phyloP scores from a whole-genome alignment of 2,329 filamentous ascomycete genomes.

The Talaromyces funiculosus region DNA sequence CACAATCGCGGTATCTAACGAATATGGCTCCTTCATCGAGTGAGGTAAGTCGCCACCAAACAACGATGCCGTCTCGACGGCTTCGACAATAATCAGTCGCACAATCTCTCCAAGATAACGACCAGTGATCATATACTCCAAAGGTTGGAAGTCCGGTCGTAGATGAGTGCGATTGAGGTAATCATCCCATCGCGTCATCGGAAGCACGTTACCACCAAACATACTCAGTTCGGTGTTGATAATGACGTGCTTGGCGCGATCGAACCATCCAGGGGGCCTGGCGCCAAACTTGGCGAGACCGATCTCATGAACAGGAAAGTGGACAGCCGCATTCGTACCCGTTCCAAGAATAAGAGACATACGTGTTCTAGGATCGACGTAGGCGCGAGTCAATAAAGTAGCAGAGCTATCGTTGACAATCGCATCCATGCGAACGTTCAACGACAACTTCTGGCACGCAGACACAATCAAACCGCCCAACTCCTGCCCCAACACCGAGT shows the following conservation, averaged over 20 bases:
- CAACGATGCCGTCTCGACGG: constrained; percentile 50
- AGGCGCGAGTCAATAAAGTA: constrained; percentile 57
- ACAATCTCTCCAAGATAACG: constrained; percentile 61
- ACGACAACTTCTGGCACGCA: constrained; percentile 49
- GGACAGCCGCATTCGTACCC: constrained; percentile 60
- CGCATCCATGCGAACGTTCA: constrained; percentile 56
- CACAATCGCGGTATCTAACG: constrained; percentile 55
- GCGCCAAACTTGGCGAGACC: constrained; percentile 52
- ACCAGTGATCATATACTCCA: constrained; percentile 60
- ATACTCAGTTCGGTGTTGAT: constrained; percentile 63
- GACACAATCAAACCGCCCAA: constrained; percentile 54
- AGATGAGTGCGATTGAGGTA: constrained; percentile 52
- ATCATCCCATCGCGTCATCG: constrained; percentile 58
- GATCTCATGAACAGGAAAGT: constrained; percentile 52
- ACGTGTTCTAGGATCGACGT: constrained; percentile 54
- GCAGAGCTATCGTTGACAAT: constrained; percentile 62
- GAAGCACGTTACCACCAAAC: constrained; percentile 55
- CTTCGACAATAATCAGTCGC: constrained; percentile 56
- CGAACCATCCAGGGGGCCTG: constrained; percentile 51
- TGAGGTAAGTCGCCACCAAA: constrained; percentile 54
- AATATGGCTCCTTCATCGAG: constrained; percentile 52
- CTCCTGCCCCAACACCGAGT: constrained; percentile 55
- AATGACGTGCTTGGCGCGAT: constrained; percentile 55
- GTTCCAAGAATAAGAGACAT: constrained; percentile 62
- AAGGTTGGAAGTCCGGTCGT: constrained; percentile 58